Base-by-base conservation (phyloP, 2,329 filamentous ascomycete genomes). In the Pezizomycotina sp. region DNA sequence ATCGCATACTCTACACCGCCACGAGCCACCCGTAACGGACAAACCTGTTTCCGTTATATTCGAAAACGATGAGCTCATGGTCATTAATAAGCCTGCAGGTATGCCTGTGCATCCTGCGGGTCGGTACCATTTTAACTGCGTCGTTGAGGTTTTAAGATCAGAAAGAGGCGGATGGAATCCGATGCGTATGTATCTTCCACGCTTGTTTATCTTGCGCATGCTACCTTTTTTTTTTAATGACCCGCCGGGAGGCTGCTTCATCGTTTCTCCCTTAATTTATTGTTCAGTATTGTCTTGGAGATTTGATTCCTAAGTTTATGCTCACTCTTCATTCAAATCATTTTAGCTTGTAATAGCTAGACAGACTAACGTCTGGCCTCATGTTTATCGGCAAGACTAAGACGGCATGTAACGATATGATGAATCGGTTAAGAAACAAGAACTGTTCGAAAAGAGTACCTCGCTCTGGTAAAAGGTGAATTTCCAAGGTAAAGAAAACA, bases 371-470 rank as follows among this genome's bases (percentile, higher is more conserved):
- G 0, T 92, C 82, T 50, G 89, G 89, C 31, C 79, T 98, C 55
- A 95, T 98, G 86, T 98, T 98, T 57, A 74, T 98, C 50, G 89
- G 77, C 18, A 98, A 98, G 60, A 74, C 80, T 46, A 66, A 74
- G 23, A 70, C 73, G 51, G 80, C 79, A 0, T 86, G 89, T 1
- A 81, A 86, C 47, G 64, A 65, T 20, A 67, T 98, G 48, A 73
- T 75, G 36, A 61, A 66, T 26, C 78, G 92, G 56, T 80, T 98
- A 40, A n/a, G 69, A 73, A 48, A 69, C 68, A 4, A 69, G 89
- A 22, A 86, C 77, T 0, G 80, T 98, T 23, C 74, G 82, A 50
- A 98, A 98, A 56, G 89, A 98, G 57, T 98, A 98, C 53, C 65
- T 98, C 15, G 86, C 86, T 3, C 69, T 89, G 24, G 89, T 95